These are phyloP conservation scores for Dentipellis fragilis DNA, from an alignment of 768 basidiomycete genomes.

Conservation along the genomic window DNA sequence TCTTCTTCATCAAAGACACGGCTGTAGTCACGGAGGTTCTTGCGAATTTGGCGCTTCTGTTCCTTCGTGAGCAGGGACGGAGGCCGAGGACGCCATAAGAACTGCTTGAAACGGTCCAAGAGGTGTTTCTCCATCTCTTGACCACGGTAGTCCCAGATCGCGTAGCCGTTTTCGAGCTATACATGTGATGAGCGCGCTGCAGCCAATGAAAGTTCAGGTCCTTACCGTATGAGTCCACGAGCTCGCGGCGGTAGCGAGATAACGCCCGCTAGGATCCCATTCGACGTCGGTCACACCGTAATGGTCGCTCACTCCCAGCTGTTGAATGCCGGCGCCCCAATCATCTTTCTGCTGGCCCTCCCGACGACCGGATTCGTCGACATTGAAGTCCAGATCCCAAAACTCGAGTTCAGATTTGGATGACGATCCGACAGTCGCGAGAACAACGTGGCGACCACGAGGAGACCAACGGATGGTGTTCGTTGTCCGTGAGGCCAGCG, in stretches of 20 bases:
- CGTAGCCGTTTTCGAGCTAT: conserved; percentile 93
- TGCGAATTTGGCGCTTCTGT: conserved; percentile 76
- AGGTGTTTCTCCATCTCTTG: conserved; percentile 85
- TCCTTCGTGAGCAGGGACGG: conserved; percentile 79
- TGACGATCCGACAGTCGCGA: conserved; percentile 92
- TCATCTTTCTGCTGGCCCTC: conserved; percentile 51
- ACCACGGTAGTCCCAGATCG: conserved; percentile 98
- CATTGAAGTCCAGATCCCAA: conserved; percentile 93
- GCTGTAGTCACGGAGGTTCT: conserved; percentile 86
- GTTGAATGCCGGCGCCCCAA: conserved; percentile 80
- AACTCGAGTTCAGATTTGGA: conserved; percentile 97
- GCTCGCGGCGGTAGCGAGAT: conserved; percentile 86
- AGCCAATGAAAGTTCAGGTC: conserved; percentile 6
- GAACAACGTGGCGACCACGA: conserved; percentile 87
- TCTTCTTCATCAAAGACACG: conserved; percentile 94
- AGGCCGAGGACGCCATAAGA: conserved; percentile 97
- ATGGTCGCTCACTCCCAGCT: conserved; percentile 82
- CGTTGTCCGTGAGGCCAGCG: conserved; percentile 46
- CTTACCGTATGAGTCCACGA: conserved; percentile 90
- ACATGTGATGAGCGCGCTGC: background rate
- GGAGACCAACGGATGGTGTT: conserved; percentile 98
- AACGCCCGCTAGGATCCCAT: conserved; percentile 97
- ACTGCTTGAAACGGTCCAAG: conserved; percentile 95
- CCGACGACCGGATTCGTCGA: conserved; percentile 39
- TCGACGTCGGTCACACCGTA: conserved; percentile 96